A percentile compares a stretch with the other conserved stretches of the same genome.
Conservation (phyloP, 2,329 filamentous ascomycete species). For the Hypoxylon sp. region DNA sequence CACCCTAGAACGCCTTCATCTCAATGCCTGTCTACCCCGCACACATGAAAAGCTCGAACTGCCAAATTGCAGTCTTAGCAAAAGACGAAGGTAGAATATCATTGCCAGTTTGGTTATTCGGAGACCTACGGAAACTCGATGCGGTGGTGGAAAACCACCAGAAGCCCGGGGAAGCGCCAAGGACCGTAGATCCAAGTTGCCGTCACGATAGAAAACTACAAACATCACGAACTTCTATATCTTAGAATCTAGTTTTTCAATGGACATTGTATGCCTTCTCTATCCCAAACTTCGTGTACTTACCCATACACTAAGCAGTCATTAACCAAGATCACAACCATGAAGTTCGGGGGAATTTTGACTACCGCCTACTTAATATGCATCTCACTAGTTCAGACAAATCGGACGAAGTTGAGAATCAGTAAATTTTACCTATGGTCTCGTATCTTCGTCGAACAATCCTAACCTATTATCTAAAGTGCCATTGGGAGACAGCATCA, state of each 20-base stretch:
- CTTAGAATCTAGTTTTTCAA: background rate
- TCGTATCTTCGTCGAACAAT: background rate
- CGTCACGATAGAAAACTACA: background rate
- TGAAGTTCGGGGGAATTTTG: conserved; percentile 28
- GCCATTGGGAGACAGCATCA: conserved; percentile 63
- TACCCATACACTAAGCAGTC: background rate
- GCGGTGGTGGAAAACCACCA: background rate
- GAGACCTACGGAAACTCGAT: conserved; percentile 12
- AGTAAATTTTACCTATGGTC: conserved; percentile 29
- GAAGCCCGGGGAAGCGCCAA: background rate
- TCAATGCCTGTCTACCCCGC: conserved; percentile 29
- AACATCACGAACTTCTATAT: background rate
- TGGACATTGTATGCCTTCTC: background rate
- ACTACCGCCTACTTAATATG: conserved; percentile 26
- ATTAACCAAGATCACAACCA: conserved; percentile 12
- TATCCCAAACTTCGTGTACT: background rate
- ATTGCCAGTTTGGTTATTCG: conserved; percentile 28
- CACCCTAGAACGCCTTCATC: conserved; percentile 18
- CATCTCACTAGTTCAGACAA: conserved; percentile 30
- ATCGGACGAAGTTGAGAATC: conserved; percentile 41
- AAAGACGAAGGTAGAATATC: conserved; percentile 19
- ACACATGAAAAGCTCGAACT: background rate
- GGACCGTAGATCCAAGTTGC: conserved; percentile 1
- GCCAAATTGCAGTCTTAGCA: background rate
- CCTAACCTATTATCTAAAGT: conserved; percentile 47